Evolutionary conservation across 768 basidiomycete species (phyloP).

Genomic region (Tricholoma furcatifolium): DNA sequence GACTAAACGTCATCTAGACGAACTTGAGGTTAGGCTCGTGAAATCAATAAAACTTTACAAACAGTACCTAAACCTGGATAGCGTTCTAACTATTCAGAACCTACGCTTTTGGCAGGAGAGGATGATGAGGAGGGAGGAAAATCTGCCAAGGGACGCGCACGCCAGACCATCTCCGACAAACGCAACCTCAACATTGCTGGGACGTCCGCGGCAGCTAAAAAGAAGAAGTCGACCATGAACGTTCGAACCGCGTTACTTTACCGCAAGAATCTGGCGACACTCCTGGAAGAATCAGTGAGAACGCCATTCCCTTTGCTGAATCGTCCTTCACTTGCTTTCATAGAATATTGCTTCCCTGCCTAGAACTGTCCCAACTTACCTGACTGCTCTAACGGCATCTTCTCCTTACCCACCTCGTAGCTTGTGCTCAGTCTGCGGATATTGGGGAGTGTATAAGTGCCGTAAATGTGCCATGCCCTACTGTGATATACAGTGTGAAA

Average conservation of each 20-base stretch:
- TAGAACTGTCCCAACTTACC: slow-evolving; percentile 59
- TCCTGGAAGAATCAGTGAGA: slow-evolving; percentile 81
- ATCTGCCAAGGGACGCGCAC: slow-evolving; percentile 63
- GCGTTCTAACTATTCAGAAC: slow-evolving; percentile 79
- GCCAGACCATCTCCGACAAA: slow-evolving; percentile 81
- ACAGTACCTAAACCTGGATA: slow-evolving; percentile 27
- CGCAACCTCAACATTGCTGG: slow-evolving; percentile 51
- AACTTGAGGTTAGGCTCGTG: slow-evolving; percentile 64
- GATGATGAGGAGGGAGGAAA: slow-evolving; percentile 45
- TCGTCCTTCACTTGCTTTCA: slow-evolving; percentile 1
- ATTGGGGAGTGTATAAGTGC: slow-evolving; percentile 80
- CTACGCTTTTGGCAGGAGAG: slow-evolving; percentile 45
- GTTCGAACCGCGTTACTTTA: slow-evolving; percentile 80
- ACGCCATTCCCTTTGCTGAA: neutral
- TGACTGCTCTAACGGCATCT: slow-evolving; percentile 63
- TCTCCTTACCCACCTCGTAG: slow-evolving; percentile 64
- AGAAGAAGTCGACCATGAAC: slow-evolving; percentile 81
- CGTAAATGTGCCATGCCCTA: slow-evolving; percentile 74
- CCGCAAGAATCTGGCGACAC: slow-evolving; percentile 70
- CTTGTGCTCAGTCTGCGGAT: slow-evolving; percentile 86
- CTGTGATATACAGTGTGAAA: slow-evolving; percentile 72
- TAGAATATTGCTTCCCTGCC: slow-evolving; percentile 62
- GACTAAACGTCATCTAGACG: slow-evolving; percentile 75
- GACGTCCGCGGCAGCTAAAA: slow-evolving; percentile 48
- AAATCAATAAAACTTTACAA: slow-evolving; percentile 2